Evolutionary conservation across 805 yeast genomes (phyloP).

Genomic region (Candida mattraensis): DNA sequence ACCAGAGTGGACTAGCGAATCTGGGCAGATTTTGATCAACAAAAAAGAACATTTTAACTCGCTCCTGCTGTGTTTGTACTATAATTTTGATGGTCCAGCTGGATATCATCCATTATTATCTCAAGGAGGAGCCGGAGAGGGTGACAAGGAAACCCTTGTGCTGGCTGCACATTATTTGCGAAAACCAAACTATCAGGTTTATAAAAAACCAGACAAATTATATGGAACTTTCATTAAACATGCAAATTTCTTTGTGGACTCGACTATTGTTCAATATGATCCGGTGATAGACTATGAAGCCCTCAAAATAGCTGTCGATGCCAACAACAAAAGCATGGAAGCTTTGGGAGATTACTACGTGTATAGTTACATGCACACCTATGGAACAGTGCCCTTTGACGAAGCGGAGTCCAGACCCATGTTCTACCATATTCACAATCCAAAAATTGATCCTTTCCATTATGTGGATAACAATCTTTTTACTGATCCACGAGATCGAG

Average conservation of each 20-base stretch:
- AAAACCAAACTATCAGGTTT: conserved; percentile 49
- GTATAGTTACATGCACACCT: conserved; percentile 21
- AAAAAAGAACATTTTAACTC: conserved; percentile 59
- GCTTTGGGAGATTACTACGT: conserved; percentile 12
- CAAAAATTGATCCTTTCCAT: conserved; percentile 48
- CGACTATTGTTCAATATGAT: conserved; percentile 32
- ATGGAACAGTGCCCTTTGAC: conserved; percentile 17
- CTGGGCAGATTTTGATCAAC: conserved; percentile 64
- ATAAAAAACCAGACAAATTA: conserved; percentile 32
- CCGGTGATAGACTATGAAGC: conserved; percentile 27
- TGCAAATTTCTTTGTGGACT: conserved; percentile 27
- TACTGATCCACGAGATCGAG: conserved; percentile 14
- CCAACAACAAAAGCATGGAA: conserved; percentile 7
- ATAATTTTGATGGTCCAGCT: conserved; percentile 63
- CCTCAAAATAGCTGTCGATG: conserved; percentile 15
- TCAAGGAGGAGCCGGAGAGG: conserved; percentile 71
- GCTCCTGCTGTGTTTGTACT: conserved; percentile 60
- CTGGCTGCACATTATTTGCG: conserved; percentile 58
- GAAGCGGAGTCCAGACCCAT: conserved; percentile 18
- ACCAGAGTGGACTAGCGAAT: conserved; percentile 65
- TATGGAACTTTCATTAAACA: conserved; percentile 24
- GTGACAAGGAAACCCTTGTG: conserved; percentile 73
- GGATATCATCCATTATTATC: conserved; percentile 59
- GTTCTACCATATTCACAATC: conserved; percentile 45
- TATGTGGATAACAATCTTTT: conserved; percentile 18